A percentile compares a stretch with the other conserved stretches of the same genome.
Conservation (phyloP, 305 asterid species). For the Fraxinus greggii region DNA sequence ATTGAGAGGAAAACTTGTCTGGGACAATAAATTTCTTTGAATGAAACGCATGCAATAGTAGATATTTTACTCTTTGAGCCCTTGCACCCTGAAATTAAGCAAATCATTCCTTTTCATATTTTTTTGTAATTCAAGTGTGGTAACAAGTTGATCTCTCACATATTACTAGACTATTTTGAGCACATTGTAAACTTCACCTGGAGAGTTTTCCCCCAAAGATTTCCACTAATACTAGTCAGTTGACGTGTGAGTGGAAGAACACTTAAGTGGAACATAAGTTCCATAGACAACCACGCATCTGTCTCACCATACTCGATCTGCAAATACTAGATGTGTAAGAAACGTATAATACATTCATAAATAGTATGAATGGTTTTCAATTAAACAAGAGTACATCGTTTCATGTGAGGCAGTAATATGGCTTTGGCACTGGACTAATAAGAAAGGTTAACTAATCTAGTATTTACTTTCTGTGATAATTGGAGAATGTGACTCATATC, state of each 20-base stretch:
- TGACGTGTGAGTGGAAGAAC: conserved; percentile 96
- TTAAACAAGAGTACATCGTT: conserved; percentile 1
- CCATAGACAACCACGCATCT: conserved; percentile 98
- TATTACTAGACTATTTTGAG: conserved; percentile 17
- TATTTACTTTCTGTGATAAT: background rate
- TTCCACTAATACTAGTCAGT: conserved; percentile 92
- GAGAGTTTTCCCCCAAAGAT: conserved; percentile 96
- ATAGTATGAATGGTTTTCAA: conserved; percentile 2
- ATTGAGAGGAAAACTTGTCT: conserved; percentile 65
- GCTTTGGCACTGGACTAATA: conserved; percentile 1
- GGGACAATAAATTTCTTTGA: conserved; percentile 90
- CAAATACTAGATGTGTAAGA: conserved; percentile 27
- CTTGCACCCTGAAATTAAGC: conserved; percentile 81
- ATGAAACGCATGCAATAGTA: conserved; percentile 88
- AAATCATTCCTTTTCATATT: conserved; percentile 15
- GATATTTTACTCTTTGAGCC: conserved; percentile 98
- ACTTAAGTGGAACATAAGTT: conserved; percentile 95
- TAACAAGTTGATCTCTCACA: background rate
- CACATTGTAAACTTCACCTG: conserved; percentile 52
- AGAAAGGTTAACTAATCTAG: conserved; percentile 14
- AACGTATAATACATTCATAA: conserved; percentile 25
- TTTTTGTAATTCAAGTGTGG: conserved; percentile 16
- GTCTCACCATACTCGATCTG: conserved; percentile 96
- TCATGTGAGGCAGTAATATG: background rate
- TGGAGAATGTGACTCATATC: conserved; percentile 16